Conservation (phyloP, 257 asterid species). For the Solanum dulcamara region DNA sequence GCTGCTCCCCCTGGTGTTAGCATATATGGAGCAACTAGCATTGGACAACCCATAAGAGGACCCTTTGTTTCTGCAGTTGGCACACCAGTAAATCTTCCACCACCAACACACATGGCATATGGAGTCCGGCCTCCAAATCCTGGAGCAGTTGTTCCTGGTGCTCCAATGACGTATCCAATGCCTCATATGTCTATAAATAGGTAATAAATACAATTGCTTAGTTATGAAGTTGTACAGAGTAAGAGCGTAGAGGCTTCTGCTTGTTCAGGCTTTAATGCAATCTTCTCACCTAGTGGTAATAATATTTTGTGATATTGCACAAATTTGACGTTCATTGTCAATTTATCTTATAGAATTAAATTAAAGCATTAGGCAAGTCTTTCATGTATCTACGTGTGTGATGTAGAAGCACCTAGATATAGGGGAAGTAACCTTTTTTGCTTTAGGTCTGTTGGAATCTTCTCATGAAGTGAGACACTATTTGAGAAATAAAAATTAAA, state of each 20-base stretch:
- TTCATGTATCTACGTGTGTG: not conserved
- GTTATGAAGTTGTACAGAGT: not conserved
- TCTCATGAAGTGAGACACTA: not conserved
- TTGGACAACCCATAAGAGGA: conserved; percentile 73
- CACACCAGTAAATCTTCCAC: conserved; percentile 58
- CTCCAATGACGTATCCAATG: conserved; percentile 45
- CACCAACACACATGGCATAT: conserved; percentile 48
- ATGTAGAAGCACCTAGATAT: not conserved
- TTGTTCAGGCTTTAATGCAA: not conserved
- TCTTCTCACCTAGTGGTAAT: not conserved
- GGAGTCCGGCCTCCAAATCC: conserved; percentile 40
- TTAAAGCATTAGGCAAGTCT: not conserved
- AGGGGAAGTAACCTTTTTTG: not conserved
- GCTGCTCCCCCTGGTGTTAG: conserved; percentile 29
- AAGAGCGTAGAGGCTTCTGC: not conserved
- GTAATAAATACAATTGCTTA: conserved; percentile 7
- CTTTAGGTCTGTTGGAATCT: not conserved
- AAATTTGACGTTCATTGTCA: not conserved
- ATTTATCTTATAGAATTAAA: not conserved
- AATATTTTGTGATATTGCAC: not conserved
- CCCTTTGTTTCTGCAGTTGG: conserved; percentile 66
- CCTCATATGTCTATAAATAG: conserved; percentile 45
- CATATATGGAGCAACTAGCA: conserved; percentile 48
- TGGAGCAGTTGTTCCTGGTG: conserved; percentile 45
- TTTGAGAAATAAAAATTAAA: not conserved